Evolutionary conservation across 2,329 filamentous ascomycete genomes (phyloP).

Genomic region (Leptoxyphium fumago): DNA sequence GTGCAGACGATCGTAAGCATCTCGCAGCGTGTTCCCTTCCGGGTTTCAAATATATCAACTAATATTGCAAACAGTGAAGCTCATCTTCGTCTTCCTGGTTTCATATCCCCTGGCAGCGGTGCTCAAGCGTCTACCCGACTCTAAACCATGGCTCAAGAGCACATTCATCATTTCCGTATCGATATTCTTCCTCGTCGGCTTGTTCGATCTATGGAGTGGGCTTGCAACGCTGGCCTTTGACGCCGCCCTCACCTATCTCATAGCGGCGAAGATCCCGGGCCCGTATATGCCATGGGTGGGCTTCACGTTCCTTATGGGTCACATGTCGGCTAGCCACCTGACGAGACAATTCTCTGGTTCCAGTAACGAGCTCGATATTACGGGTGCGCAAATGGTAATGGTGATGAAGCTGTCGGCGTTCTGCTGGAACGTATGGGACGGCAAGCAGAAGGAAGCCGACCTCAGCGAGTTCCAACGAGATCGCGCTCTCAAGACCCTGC

Average conservation of each 20-base stretch:
- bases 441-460: conserved; percentile 59
- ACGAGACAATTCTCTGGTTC: conserved; percentile 57
- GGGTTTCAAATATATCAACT: neutral
- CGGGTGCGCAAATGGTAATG: conserved; percentile 90
- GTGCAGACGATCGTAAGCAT: conserved; percentile 46
- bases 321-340: conserved; percentile 86
- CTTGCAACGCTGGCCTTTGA: conserved; percentile 66
- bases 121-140: conserved; percentile 80
- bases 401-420: conserved; percentile 96
- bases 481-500: conserved; percentile 60
- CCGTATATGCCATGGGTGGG: conserved; percentile 96
- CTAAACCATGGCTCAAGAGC: conserved; percentile 73
- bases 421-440: conserved; percentile 96
- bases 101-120: conserved; percentile 84
- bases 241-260: conserved; percentile 63
- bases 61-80: conserved; percentile 54
- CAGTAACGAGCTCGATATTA: conserved; percentile 65
- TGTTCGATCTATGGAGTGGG: conserved; percentile 86
- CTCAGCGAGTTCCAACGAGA: conserved; percentile 82
- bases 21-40: neutral
- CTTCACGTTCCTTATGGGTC: conserved; percentile 87
- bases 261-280: conserved; percentile 69
- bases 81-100: conserved; percentile 76
- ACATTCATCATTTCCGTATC: conserved; percentile 67
- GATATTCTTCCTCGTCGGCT: conserved; percentile 80